Evolutionary conservation across 2,329 filamentous ascomycete species (phyloP).

Genomic region (Calonectria crousiana): DNA sequence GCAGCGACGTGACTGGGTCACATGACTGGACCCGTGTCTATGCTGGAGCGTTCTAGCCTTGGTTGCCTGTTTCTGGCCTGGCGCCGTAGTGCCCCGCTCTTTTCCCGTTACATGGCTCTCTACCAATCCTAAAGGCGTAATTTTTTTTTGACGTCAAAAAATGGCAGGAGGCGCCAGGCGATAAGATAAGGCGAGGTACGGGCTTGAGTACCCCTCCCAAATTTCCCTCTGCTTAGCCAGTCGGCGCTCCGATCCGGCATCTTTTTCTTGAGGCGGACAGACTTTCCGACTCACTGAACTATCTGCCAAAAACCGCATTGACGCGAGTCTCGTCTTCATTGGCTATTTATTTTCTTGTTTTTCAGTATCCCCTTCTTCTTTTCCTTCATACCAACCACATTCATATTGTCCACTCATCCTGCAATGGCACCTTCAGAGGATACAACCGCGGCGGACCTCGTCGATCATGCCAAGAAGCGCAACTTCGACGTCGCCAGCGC

Average conservation of each 20-base stretch:
- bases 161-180: slow-evolving; percentile 8
- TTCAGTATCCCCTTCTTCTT: slow-evolving; percentile 1
- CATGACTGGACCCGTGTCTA: not conserved
- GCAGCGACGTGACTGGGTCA: slow-evolving; percentile 5
- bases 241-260: slow-evolving; percentile 41
- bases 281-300: slow-evolving; percentile 3
- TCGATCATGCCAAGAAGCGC: slow-evolving; percentile 44
- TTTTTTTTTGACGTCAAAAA: slow-evolving; percentile 27
- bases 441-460: slow-evolving; percentile 10
- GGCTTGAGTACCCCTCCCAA: slow-evolving; percentile 28
- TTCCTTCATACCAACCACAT: not conserved
- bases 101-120: slow-evolving; percentile 13
- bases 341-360: slow-evolving; percentile 17
- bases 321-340: not conserved
- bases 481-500: slow-evolving; percentile 41
- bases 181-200: slow-evolving; percentile 25
- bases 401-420: not conserved
- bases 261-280: slow-evolving; percentile 19
- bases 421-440: slow-evolving; percentile 47
- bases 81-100: not conserved
- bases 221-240: slow-evolving; percentile 30
- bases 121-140: slow-evolving; percentile 18
- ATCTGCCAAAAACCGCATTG: not conserved
- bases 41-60: not conserved
- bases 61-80: not conserved